phyloP scores from a whole-genome alignment of 768 basidiomycete species.

The Cystobasidium ongulense region DNA sequence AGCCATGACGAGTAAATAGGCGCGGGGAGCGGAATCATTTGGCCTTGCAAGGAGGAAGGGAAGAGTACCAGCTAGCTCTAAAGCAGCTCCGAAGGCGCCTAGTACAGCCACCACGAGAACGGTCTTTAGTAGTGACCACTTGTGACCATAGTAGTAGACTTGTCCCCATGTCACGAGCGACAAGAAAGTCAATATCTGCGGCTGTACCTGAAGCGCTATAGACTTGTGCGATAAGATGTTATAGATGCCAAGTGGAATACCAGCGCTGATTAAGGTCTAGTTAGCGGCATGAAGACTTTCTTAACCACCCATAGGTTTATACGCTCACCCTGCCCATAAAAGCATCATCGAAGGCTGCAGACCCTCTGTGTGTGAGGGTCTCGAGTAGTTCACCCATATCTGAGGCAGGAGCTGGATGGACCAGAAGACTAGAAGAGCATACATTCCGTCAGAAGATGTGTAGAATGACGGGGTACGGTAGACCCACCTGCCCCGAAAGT shows the following conservation, averaged over 20 bases:
- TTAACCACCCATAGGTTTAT: not conserved
- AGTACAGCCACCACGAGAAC: not conserved
- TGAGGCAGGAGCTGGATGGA: conserved; percentile 11
- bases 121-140: not conserved
- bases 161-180: conserved; percentile 31
- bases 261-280: not conserved
- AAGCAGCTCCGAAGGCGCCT: not conserved
- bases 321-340: conserved; percentile 21
- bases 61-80: conserved; percentile 13
- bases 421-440: not conserved
- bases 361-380: conserved; percentile 9
- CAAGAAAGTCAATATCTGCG: conserved; percentile 39
- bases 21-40: not conserved
- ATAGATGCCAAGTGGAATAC: conserved; percentile 16
- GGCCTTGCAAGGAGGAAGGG: not conserved
- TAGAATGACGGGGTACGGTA: not conserved
- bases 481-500: conserved; percentile 1
- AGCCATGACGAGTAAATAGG: conserved; percentile 28
- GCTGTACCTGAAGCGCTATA: conserved; percentile 44
- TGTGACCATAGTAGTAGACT: conserved; percentile 6
- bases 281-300: not conserved
- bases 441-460: not conserved
- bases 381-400: conserved; percentile 8
- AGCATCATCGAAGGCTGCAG: conserved; percentile 32
- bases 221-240: conserved; percentile 22